Conservation (phyloP, 257 asterid genomes). For the Eucommia ulmoides region DNA sequence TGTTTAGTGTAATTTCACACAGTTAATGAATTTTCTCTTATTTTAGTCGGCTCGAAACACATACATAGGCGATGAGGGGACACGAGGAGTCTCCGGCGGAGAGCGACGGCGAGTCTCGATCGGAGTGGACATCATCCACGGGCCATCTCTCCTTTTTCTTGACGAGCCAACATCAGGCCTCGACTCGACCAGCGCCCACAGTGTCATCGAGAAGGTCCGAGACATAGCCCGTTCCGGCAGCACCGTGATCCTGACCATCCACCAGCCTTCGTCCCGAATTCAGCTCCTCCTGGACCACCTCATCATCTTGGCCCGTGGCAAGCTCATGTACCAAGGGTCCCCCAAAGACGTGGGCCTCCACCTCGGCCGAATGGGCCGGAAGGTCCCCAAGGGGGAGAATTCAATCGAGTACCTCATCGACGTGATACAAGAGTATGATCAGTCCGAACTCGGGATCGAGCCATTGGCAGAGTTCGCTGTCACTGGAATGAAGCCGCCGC, state of each 20-base stretch:
- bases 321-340: conserved; percentile 80
- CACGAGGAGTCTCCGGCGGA: conserved; percentile 79
- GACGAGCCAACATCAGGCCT: conserved; percentile 90
- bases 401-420: conserved; percentile 64
- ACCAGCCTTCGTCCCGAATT: conserved; percentile 76
- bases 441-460: conserved; percentile 58
- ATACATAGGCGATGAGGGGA: conserved; percentile 89
- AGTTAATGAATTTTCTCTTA: no score
- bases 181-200: conserved; percentile 83
- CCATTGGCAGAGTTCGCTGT: conserved; percentile 60
- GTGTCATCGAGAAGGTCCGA: conserved; percentile 72
- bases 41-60: conserved; percentile 61
- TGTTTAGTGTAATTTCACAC: no score
- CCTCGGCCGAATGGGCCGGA: conserved; percentile 43
- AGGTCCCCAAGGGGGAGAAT: conserved; percentile 56
- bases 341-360: conserved; percentile 59
- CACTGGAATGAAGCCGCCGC: conserved; percentile 64
- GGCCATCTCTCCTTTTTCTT: conserved; percentile 59
- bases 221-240: conserved; percentile 66
- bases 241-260: conserved; percentile 76
- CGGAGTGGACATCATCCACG: conserved; percentile 80
- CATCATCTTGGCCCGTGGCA: conserved; percentile 74
- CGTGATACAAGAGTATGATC: conserved; percentile 73
- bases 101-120: conserved; percentile 84
- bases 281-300: conserved; percentile 62